These are phyloP conservation scores for Amanita phalloides DNA, from an alignment of 768 basidiomycete genomes.

Conservation along the genomic window DNA sequence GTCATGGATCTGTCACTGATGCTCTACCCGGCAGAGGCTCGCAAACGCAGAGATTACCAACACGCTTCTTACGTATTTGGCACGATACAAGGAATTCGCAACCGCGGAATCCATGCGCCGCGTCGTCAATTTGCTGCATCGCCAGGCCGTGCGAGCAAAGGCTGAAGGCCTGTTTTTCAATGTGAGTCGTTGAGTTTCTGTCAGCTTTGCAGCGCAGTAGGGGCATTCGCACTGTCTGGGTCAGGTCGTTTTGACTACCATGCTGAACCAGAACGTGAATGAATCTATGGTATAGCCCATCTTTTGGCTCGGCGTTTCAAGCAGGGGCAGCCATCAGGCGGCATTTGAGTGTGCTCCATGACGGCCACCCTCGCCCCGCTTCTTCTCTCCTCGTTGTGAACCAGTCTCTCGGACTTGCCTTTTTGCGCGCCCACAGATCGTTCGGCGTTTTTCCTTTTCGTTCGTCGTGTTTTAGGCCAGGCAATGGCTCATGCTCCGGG, in stretches of 20 bases:
- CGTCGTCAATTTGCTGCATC: slow-evolving; percentile 80
- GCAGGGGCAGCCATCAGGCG: background rate
- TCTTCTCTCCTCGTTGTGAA: background rate
- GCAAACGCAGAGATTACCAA: slow-evolving; percentile 78
- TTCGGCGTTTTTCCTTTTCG: slow-evolving; percentile 2
- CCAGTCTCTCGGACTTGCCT: slow-evolving; percentile 3
- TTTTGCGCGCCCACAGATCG: background rate
- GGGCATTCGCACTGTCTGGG: too few relatives aligned
- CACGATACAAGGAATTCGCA: slow-evolving; percentile 74
- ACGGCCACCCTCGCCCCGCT: background rate
- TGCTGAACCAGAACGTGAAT: background rate
- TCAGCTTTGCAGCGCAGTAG: background rate
- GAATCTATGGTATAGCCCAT: background rate
- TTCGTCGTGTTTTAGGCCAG: slow-evolving; percentile 5
- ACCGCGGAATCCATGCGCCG: slow-evolving; percentile 80
- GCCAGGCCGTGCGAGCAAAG: slow-evolving; percentile 84
- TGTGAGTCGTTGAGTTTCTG: slow-evolving; percentile 31
- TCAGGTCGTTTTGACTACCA: background rate
- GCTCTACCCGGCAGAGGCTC: slow-evolving; percentile 58
- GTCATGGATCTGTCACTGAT: background rate
- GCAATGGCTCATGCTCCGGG: background rate
- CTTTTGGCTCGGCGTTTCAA: background rate
- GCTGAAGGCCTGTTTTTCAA: slow-evolving; percentile 96
- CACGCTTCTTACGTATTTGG: slow-evolving; percentile 75
- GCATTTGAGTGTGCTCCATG: background rate